Conservation (phyloP, 139 green algal species). For the Parachlorella kessleri region DNA sequence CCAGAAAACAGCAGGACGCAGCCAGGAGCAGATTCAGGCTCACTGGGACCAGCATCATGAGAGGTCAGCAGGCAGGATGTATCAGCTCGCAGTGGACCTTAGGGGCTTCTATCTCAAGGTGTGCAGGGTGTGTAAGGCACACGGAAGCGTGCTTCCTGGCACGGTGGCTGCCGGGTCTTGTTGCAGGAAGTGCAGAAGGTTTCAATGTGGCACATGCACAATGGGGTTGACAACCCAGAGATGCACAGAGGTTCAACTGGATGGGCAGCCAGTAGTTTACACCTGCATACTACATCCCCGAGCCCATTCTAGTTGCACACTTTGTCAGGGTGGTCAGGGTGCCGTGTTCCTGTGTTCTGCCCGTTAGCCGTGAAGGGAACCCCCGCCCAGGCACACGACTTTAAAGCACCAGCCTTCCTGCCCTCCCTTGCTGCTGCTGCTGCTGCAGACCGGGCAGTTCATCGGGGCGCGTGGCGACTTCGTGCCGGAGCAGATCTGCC, state of each 20-base stretch:
- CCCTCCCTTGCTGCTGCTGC: not conserved
- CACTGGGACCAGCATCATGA: slow-evolving; percentile 79
- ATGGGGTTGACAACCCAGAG: no score
- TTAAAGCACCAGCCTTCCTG: not conserved
- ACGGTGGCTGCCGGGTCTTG: no score
- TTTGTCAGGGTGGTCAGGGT: no score
- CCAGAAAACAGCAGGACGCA: slow-evolving; percentile 40
- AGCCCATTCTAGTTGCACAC: not conserved
- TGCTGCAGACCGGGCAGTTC: slow-evolving; percentile 84
- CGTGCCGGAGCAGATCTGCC: slow-evolving; percentile 84
- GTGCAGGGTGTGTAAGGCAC: no score
- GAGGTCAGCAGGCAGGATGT: slow-evolving; percentile 77
- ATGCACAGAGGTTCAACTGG: no score
- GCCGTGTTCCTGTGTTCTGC: not conserved
- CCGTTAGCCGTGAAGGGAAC: not conserved
- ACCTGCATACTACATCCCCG: not conserved
- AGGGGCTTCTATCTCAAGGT: slow-evolving; percentile 93
- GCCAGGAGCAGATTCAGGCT: slow-evolving; percentile 40
- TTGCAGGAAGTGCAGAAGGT: no score
- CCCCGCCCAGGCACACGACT: not conserved
- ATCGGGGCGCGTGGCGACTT: slow-evolving; percentile 87
- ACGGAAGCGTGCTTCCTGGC: no score
- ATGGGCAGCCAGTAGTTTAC: no score
- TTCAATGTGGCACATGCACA: no score
- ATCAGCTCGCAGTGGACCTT: slow-evolving; percentile 80